phyloP scores from a whole-genome alignment of 768 basidiomycete species.

The Auricularia sp. region DNA sequence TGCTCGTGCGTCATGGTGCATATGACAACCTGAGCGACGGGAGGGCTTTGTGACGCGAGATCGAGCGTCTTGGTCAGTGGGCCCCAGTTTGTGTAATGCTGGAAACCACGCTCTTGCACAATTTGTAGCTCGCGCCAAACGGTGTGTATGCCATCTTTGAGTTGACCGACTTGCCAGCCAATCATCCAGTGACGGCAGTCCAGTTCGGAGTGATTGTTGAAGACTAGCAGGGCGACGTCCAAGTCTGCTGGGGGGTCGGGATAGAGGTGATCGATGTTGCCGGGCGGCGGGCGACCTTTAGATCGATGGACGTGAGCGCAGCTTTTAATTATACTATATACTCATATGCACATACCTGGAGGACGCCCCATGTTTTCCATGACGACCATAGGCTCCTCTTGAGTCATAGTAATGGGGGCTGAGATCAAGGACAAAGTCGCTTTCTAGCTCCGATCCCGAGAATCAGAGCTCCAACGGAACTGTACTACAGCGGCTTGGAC shows the following conservation, averaged over 20 bases:
- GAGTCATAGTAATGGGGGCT: neutral
- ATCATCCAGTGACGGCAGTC: neutral
- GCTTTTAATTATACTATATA: neutral
- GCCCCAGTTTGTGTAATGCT: slow-evolving; percentile 31
- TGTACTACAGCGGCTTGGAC: too few species aligned
- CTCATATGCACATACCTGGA: neutral
- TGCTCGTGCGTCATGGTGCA: slow-evolving; percentile 11
- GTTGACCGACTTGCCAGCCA: neutral
- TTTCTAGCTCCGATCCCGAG: too few species aligned
- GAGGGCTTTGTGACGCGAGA: neutral
- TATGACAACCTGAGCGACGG: slow-evolving; percentile 8
- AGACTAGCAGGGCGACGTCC: neutral
- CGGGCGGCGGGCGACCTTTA: neutral
- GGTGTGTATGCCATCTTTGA: neutral
- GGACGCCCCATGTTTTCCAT: neutral
- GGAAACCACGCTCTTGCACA: slow-evolving; percentile 38
- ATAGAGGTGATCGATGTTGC: neutral
- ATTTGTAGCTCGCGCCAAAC: slow-evolving; percentile 23
- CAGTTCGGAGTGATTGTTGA: neutral
- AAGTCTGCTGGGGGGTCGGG: neutral
- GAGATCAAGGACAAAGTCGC: too few species aligned
- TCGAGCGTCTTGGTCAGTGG: slow-evolving; percentile 14
- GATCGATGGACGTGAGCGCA: neutral
- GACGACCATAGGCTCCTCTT: neutral
- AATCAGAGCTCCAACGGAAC: too few species aligned